A percentile compares a stretch with the other conserved stretches of the same genome.
These are phyloP conservation scores for Thuidium tamariscinum DNA, from an alignment of 225 moss, liverwort and hornwort species.

Conservation along the genomic window DNA sequence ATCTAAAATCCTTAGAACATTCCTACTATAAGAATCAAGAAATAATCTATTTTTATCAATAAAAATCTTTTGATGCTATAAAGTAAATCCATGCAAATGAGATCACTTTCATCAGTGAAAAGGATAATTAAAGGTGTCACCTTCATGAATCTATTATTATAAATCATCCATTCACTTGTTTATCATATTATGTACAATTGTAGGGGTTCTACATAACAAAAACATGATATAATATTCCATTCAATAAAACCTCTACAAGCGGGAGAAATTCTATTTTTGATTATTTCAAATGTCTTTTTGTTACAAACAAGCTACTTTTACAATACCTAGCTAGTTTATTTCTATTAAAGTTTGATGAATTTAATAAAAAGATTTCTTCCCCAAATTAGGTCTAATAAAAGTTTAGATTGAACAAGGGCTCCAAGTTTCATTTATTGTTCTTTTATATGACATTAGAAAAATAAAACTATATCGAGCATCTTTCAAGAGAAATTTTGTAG, in stretches of 20 bases:
- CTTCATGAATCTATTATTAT: not conserved
- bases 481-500: not conserved
- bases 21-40: too few species aligned
- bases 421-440: too few species aligned
- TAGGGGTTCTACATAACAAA: not conserved
- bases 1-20: not conserved
- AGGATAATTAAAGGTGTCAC: not conserved
- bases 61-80: not conserved
- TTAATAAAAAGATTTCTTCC: accelerated
- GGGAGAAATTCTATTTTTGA: not conserved
- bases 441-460: not conserved
- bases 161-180: accelerated
- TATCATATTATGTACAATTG: not conserved
- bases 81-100: not conserved
- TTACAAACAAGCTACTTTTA: not conserved
- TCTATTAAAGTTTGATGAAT: not conserved
- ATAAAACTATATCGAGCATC: not conserved
- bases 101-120: accelerated
- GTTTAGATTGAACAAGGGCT: not conserved
- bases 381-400: accelerated
- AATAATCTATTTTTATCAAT: not conserved
- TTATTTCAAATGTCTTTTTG: not conserved
- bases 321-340: accelerated
- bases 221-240: not conserved
- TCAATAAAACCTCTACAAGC: accelerated